Evolutionary conservation across 768 basidiomycete genomes (phyloP).

Genomic region (Cyathus striatus): DNA sequence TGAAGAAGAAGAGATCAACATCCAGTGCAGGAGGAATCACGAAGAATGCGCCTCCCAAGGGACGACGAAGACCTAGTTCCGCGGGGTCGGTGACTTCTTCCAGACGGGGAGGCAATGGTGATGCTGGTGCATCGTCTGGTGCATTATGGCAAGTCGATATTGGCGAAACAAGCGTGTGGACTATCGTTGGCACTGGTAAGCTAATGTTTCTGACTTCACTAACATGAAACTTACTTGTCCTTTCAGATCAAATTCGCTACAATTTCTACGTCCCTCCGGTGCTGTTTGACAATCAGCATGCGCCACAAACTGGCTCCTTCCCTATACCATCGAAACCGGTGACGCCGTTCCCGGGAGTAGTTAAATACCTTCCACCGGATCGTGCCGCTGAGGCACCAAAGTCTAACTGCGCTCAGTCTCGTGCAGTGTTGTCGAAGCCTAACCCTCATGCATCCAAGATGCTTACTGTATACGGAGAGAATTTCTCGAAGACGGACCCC

Average conservation of each 20-base stretch:
- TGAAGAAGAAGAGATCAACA: conserved; percentile 78
- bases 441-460: conserved; percentile 75
- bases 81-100: conserved; percentile 70
- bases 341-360: conserved; percentile 81
- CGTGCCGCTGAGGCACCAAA: conserved; percentile 82
- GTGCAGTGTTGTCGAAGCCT: conserved; percentile 69
- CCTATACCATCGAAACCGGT: conserved; percentile 78
- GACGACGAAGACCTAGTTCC: conserved; percentile 71
- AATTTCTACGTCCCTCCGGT: conserved; percentile 90
- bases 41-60: conserved; percentile 39
- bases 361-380: conserved; percentile 89
- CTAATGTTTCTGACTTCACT: conserved; percentile 13
- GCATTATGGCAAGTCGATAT: conserved; percentile 88
- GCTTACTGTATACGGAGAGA: conserved; percentile 85
- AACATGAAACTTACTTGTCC: too few species aligned
- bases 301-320: conserved; percentile 67
- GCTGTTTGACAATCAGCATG: conserved; percentile 75
- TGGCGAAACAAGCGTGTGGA: conserved; percentile 93
- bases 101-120: conserved; percentile 62
- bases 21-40: conserved; percentile 62
- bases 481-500: conserved; percentile 81
- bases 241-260: conserved; percentile 81
- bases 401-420: conserved; percentile 57
- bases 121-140: conserved; percentile 67
- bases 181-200: conserved; percentile 86